Evolutionary conservation across 1,139 yeast species (phyloP).

Genomic region (Williopsis jadinii): DNA sequence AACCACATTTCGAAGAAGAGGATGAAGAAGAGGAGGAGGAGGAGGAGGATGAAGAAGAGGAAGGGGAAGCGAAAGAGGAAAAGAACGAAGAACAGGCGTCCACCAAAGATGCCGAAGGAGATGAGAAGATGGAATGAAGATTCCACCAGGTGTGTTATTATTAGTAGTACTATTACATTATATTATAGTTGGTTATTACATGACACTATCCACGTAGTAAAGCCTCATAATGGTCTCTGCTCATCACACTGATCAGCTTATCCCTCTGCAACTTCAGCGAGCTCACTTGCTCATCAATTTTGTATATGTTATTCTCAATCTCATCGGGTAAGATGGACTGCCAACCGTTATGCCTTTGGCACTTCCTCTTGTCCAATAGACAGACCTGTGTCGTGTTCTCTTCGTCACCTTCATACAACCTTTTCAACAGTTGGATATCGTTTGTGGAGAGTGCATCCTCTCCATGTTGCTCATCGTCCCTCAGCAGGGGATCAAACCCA

Average conservation of each 20-base stretch:
- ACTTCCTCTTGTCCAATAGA: conserved; percentile 56
- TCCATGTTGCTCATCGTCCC: not conserved
- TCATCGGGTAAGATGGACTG: conserved; percentile 43
- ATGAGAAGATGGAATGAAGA: conserved; percentile 1
- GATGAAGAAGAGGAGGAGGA: conserved; percentile 17
- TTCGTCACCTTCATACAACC: not conserved
- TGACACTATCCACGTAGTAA: not conserved
- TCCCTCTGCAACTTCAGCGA: conserved; percentile 20
- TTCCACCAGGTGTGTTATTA: not conserved
- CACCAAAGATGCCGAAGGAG: not conserved
- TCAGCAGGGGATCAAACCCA: conserved; percentile 26
- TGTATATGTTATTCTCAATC: conserved; percentile 30
- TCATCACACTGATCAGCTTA: conserved; percentile 30
- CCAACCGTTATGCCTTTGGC: conserved; percentile 67
- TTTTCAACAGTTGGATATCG: not conserved
- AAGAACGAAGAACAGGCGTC: conserved; percentile 18
- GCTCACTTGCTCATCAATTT: conserved; percentile 26
- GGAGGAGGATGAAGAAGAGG: conserved; percentile 32
- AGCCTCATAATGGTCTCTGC: conserved; percentile 30
- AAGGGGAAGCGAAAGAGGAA: conserved; percentile 27
- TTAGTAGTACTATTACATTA: not conserved
- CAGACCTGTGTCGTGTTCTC: conserved; percentile 31
- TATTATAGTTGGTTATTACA: not conserved
- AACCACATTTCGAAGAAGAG: conserved; percentile 41
- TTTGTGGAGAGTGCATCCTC: conserved; percentile 1